A percentile compares a stretch with the other conserved stretches of the same genome.
Conservation (phyloP, 768 basidiomycete species). For the Gloeophyllum trabeum region DNA sequence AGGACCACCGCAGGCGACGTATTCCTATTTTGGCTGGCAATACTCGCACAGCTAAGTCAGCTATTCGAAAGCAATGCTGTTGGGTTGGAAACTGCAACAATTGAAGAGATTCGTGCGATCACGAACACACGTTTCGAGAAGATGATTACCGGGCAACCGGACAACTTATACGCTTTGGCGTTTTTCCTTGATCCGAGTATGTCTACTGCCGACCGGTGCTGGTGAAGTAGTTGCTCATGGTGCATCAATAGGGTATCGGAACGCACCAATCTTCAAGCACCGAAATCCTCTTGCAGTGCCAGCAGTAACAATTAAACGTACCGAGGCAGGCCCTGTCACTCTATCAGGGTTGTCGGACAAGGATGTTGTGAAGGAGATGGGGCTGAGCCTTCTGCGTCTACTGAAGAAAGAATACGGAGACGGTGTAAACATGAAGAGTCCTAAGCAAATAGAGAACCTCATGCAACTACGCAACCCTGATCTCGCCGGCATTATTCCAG, state of each 20-base stretch:
- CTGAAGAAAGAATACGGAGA: no score
- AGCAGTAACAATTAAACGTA: no score
- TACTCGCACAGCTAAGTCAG: constrained; percentile 13
- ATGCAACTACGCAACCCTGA: constrained; percentile 6
- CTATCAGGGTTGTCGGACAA: no score
- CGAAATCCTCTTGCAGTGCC: no score
- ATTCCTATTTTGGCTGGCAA: constrained; percentile 24
- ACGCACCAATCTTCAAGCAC: no score
- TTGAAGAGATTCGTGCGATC: constrained; percentile 16
- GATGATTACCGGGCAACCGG: constrained; percentile 18
- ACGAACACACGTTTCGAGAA: constrained; percentile 16
- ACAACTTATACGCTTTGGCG: constrained; percentile 18
- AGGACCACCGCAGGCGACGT: constrained; percentile 18
- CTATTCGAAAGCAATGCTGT: constrained; percentile 1
- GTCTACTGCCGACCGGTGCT: no score
- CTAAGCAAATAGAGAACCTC: constrained; percentile 4
- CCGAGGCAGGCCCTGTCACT: no score
- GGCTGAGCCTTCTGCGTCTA: no score
- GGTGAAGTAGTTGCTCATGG: no score
- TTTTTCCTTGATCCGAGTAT: constrained; percentile 23
- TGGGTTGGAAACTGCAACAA: constrained; percentile 5
- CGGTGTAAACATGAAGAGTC: no score
- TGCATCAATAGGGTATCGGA: no score
- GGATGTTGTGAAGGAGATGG: no score
- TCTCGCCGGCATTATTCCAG: constrained; percentile 6